A percentile compares a stretch with the other conserved stretches of the same genome.
These are phyloP conservation scores for Cyclocybe aegerita DNA, from an alignment of 768 basidiomycete genomes.

Conservation along the genomic window DNA sequence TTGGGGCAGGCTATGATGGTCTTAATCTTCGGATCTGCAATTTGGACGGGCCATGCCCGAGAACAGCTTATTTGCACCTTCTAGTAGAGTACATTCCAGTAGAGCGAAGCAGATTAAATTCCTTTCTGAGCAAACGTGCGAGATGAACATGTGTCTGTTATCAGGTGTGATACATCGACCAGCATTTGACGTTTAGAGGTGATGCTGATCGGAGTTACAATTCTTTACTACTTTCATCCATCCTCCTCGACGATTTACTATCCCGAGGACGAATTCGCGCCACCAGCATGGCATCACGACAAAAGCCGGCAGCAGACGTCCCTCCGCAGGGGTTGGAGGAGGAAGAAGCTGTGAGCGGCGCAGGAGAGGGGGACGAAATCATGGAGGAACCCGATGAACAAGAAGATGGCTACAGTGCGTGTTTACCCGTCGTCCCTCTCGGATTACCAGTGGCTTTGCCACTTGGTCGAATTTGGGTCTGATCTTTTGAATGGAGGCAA, in stretches of 20 bases:
- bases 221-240: conserved; percentile 10
- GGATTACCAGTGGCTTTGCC: conserved; percentile 12
- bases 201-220: conserved; percentile 36
- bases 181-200: too few species aligned
- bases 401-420: conserved; percentile 78
- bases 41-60: conserved; percentile 43
- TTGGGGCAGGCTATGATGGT: conserved; percentile 70
- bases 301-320: conserved; percentile 37
- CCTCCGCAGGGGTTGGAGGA: conserved; percentile 55
- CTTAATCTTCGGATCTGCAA: conserved; percentile 68
- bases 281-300: conserved; percentile 38
- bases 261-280: conserved; percentile 12
- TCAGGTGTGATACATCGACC: too few species aligned
- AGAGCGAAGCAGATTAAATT: neutral
- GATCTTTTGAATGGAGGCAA: conserved; percentile 2
- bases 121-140: conserved; percentile 2
- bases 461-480: conserved; percentile 7
- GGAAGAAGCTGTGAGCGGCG: conserved; percentile 60
- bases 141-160: neutral
- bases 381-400: conserved; percentile 84
- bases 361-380: conserved; percentile 67
- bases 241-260: conserved; percentile 13
- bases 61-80: conserved; percentile 54
- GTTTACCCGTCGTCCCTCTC: conserved; percentile 23
- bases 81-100: conserved; percentile 12